Percentiles rank a stretch among this genome's conserved stretches.
Evolutionary conservation across 805 yeast species (phyloP).

Genomic region (Nakazawaea ambrosiae): DNA sequence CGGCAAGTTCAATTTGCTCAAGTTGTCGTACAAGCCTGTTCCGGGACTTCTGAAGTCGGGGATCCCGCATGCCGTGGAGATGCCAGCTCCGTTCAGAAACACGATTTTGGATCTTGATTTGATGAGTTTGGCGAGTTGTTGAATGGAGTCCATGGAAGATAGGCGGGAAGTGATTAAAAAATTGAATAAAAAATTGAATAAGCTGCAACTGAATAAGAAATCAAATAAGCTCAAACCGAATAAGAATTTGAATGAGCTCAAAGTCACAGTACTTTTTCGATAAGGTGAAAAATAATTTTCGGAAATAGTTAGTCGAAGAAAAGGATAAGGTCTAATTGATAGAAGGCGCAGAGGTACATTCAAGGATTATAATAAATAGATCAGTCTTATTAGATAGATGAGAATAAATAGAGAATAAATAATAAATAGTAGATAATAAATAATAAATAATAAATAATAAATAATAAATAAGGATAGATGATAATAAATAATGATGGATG

Average conservation of each 20-base stretch:
- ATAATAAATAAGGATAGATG: conserved; percentile 2
- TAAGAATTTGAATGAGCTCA: too few species aligned
- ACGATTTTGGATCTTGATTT: conserved; percentile 32
- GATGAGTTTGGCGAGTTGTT: conserved; percentile 6
- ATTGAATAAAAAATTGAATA: not conserved
- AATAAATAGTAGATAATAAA: not conserved
- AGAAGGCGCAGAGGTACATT: too few species aligned
- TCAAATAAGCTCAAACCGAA: too few species aligned
- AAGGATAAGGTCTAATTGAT: too few species aligned
- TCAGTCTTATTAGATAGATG: too few species aligned
- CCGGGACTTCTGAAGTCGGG: conserved; percentile 93
- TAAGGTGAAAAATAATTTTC: too few species aligned
- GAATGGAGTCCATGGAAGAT: not conserved
- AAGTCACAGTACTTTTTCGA: too few species aligned
- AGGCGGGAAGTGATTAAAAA: not conserved
- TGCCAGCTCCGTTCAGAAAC: conserved; percentile 87
- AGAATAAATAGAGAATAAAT: not conserved
- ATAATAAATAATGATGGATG: not conserved
- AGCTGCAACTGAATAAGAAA: not conserved
- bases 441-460: not conserved
- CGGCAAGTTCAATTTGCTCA: conserved; percentile 68
- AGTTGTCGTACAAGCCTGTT: conserved; percentile 82
- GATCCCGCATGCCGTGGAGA: conserved; percentile 88
- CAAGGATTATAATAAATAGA: too few species aligned
- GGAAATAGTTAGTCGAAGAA: too few species aligned